Percentiles rank a stretch among this genome's conserved stretches.
phyloP scores from a whole-genome alignment of 352 stramenopile genomes.

The Pythium phragmitis region DNA sequence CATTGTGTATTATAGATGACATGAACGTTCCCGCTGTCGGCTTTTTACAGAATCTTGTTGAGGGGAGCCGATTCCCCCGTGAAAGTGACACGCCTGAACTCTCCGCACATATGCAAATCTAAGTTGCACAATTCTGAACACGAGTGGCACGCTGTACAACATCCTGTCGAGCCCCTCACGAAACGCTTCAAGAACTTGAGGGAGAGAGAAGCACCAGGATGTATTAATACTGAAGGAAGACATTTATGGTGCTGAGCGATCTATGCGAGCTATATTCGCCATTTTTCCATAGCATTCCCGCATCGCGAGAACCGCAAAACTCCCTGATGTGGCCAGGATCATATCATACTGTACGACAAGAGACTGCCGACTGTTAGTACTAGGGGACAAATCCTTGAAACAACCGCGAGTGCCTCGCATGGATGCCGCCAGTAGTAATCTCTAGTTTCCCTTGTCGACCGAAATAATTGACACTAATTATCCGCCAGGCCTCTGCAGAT shows the following conservation, averaged over 20 bases:
- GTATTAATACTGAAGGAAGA: background rate
- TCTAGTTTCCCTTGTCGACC: too few species aligned
- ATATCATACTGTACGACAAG: too few species aligned
- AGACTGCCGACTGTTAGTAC: too few species aligned
- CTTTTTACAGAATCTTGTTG: background rate
- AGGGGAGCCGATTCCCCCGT: background rate
- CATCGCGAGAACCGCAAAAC: too few species aligned
- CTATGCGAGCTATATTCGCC: background rate
- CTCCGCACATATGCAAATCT: background rate
- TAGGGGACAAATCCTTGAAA: too few species aligned
- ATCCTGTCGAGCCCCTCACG: background rate
- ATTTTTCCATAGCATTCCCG: too few species aligned
- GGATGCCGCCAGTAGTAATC: too few species aligned
- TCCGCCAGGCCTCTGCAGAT: slow-evolving; percentile 9
- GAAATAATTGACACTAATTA: too few species aligned
- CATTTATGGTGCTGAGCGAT: background rate
- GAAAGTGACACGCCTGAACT: background rate
- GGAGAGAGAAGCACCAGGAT: background rate
- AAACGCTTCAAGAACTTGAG: background rate
- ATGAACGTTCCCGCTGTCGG: too few species aligned
- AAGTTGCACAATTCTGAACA: background rate
- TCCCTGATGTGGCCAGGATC: too few species aligned
- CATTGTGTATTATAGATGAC: background rate
- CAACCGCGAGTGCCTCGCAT: too few species aligned
- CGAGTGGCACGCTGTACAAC: background rate